Percentiles rank a stretch among this genome's conserved stretches.
Conservation (phyloP, 1,139 yeast species). For the Hemisphaericaspora lyxosophila region DNA sequence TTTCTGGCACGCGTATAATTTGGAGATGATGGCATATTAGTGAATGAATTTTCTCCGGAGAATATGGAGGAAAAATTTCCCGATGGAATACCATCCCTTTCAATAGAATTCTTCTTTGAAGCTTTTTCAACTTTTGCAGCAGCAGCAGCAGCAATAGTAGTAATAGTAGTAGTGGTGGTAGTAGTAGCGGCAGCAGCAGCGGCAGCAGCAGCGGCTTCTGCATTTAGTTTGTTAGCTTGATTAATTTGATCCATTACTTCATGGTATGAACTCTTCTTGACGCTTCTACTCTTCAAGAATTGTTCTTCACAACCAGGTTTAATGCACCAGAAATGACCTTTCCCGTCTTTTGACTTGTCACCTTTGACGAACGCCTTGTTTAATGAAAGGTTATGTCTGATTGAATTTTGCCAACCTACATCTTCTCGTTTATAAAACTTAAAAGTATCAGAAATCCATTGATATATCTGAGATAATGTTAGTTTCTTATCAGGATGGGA, state of each 20-base stretch:
- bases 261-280: slow-evolving; percentile 45
- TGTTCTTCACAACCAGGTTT: slow-evolving; percentile 80
- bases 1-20: slow-evolving; percentile 16
- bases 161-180: slow-evolving; percentile 9
- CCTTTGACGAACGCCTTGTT: slow-evolving; percentile 89
- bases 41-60: slow-evolving; percentile 15
- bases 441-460: slow-evolving; percentile 89
- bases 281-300: slow-evolving; percentile 65
- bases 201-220: slow-evolving; percentile 9
- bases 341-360: slow-evolving; percentile 91
- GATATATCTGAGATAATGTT: slow-evolving; percentile 87
- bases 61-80: neutral
- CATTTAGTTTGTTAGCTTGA: slow-evolving; percentile 16
- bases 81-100: slow-evolving; percentile 2
- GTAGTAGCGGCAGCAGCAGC: too few relatives aligned
- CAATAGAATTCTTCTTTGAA: neutral
- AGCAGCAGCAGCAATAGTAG: neutral
- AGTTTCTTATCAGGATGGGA: slow-evolving; percentile 78
- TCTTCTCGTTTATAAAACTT: slow-evolving; percentile 80
- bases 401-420: slow-evolving; percentile 93
- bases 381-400: slow-evolving; percentile 79
- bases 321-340: slow-evolving; percentile 96
- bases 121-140: neutral
- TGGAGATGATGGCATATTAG: slow-evolving; percentile 37
- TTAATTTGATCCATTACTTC: slow-evolving; percentile 47